These are phyloP conservation scores for Exophiala lecanii-corni DNA, from an alignment of 2,329 filamentous ascomycete genomes.

Conservation along the genomic window DNA sequence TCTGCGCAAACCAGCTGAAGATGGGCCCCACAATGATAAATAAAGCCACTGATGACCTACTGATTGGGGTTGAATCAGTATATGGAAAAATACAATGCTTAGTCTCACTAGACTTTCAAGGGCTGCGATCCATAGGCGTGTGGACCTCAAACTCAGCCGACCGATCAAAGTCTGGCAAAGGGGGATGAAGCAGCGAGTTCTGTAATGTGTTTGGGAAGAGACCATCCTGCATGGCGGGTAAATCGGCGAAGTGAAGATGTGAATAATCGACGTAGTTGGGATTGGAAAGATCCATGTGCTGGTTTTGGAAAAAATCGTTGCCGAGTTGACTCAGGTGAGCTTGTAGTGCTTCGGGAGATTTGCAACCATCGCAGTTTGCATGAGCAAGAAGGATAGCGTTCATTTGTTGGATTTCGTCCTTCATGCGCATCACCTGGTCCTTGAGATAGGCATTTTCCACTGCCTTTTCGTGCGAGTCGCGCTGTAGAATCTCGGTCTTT, in stretches of 20 bases:
- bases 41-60: no score
- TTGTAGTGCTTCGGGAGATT: constrained; percentile 25
- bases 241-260: constrained; percentile 12
- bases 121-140: constrained; percentile 11
- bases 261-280: constrained; percentile 14
- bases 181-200: constrained; percentile 20
- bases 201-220: constrained; percentile 17
- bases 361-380: constrained; percentile 27
- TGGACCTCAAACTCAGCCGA: constrained; percentile 26
- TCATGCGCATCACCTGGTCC: constrained; percentile 28
- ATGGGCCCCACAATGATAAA: no score
- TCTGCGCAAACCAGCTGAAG: no score
- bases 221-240: constrained; percentile 15
- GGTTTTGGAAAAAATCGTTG: constrained; percentile 20
- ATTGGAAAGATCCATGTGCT: constrained; percentile 16
- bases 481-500: constrained; percentile 26
- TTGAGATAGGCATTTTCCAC: constrained; percentile 27
- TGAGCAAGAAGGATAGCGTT: constrained; percentile 25
- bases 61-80: no score
- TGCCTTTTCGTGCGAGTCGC: constrained; percentile 27
- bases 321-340: constrained; percentile 23
- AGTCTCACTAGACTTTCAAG: no score
- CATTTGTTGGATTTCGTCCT: constrained; percentile 27
- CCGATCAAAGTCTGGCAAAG: constrained; percentile 25
- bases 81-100: no score